A percentile compares a stretch with the other conserved stretches of the same genome.
Conservation (phyloP, 352 stramenopile genomes). For the Globisporangium mamillatum region DNA sequence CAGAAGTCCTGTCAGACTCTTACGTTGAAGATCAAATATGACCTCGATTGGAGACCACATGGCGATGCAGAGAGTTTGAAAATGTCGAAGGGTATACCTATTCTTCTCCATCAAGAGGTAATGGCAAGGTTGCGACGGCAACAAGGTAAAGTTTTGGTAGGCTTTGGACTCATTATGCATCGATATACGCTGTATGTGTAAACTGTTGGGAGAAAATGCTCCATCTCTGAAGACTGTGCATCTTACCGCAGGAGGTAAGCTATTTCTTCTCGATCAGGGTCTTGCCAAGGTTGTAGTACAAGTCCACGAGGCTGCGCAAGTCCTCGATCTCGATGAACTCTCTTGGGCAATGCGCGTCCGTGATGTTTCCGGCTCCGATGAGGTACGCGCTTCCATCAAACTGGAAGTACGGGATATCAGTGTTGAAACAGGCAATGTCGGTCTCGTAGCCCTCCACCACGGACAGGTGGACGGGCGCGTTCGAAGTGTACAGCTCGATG, state of each 20-base stretch:
- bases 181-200: not conserved
- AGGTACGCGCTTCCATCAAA: constrained; percentile 80
- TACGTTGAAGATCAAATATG: not conserved
- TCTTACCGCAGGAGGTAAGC: not conserved
- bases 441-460: constrained; percentile 85
- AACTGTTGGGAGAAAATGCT: not conserved
- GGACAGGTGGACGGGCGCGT: constrained; percentile 73
- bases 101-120: not conserved
- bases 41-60: not conserved
- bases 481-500: constrained; percentile 84
- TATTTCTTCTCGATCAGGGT: constrained; percentile 57
- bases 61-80: not conserved
- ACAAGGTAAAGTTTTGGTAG: not conserved
- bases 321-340: constrained; percentile 76
- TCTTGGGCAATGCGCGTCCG: constrained; percentile 65
- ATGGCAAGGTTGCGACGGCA: not conserved
- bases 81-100: not conserved
- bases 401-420: constrained; percentile 87
- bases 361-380: constrained; percentile 72
- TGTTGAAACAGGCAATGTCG: constrained; percentile 86
- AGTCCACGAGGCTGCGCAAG: constrained; percentile 54
- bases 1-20: not conserved
- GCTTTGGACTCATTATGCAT: not conserved
- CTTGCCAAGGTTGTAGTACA: constrained; percentile 72
- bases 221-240: not conserved